Percentiles rank a stretch among this genome's conserved stretches.
Evolutionary conservation across 805 yeast genomes (phyloP).

Genomic region (Teunomyces barrocoloradensis): DNA sequence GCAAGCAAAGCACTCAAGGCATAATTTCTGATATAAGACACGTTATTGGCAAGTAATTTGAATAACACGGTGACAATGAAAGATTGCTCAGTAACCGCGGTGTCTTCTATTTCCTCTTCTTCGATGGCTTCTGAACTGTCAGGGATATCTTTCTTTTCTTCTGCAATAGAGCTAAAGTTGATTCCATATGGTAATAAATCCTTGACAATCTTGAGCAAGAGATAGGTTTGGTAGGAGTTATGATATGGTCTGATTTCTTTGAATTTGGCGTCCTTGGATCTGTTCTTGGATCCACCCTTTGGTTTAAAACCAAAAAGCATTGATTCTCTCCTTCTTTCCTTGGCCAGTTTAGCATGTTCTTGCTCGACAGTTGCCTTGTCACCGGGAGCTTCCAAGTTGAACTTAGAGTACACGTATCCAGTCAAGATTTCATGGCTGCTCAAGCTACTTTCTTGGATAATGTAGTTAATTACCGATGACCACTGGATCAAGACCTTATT

Average conservation of each 20-base stretch:
- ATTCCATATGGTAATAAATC: conserved; percentile 35
- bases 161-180: conserved; percentile 25
- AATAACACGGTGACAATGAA: conserved; percentile 30
- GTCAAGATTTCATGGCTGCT: conserved; percentile 36
- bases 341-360: background rate
- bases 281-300: conserved; percentile 15
- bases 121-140: conserved; percentile 7
- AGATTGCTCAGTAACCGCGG: conserved; percentile 16
- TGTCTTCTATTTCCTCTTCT: conserved; percentile 18
- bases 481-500: conserved; percentile 27
- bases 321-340: conserved; percentile 21
- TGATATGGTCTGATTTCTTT: conserved; percentile 26
- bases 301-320: conserved; percentile 26
- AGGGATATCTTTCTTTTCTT: conserved; percentile 6
- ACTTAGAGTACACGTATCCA: conserved; percentile 27
- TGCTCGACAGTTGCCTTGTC: conserved; percentile 1
- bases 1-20: conserved; percentile 29
- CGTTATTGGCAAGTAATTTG: conserved; percentile 30
- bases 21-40: conserved; percentile 34
- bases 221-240: conserved; percentile 33
- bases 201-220: conserved; percentile 30
- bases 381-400: conserved; percentile 15
- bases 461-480: conserved; percentile 24
- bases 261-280: conserved; percentile 14
- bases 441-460: conserved; percentile 37